A percentile compares a stretch with the other conserved stretches of the same genome.
Evolutionary conservation across 169 alveolate species (phyloP).

Genomic region (Cryptosporidium bovis): DNA sequence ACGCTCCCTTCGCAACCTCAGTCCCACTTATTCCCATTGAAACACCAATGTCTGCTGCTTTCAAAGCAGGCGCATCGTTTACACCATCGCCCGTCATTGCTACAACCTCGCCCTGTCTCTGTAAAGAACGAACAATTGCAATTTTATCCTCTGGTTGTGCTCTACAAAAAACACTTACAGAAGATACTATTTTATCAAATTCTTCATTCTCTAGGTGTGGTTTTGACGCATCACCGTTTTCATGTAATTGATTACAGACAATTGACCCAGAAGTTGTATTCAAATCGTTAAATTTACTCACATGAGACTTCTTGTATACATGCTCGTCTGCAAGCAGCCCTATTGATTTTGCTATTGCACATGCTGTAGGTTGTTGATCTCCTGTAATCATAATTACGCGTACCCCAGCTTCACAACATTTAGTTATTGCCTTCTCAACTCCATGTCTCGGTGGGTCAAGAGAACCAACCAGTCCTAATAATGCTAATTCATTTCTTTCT

Average conservation of each 20-base stretch:
- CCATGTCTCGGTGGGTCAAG: slow-evolving; percentile 97
- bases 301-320: not conserved
- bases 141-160: slow-evolving; percentile 93
- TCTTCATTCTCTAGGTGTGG: slow-evolving; percentile 83
- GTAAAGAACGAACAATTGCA: slow-evolving; percentile 89
- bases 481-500: slow-evolving; percentile 72
- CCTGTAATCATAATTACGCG: slow-evolving; percentile 99
- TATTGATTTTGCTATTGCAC: slow-evolving; percentile 93
- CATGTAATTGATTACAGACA: slow-evolving; percentile 83
- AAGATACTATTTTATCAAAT: slow-evolving; percentile 82
- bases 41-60: slow-evolving; percentile 93
- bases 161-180: slow-evolving; percentile 86
- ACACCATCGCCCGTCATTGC: slow-evolving; percentile 94
- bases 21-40: slow-evolving; percentile 96
- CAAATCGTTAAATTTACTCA: slow-evolving; percentile 4
- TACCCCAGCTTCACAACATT: slow-evolving; percentile 96
- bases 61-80: slow-evolving; percentile 93
- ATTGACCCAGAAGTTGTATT: slow-evolving; percentile 63
- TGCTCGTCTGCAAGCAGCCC: slow-evolving; percentile 81
- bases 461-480: slow-evolving; percentile 89
- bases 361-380: slow-evolving; percentile 96
- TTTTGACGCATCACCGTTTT: slow-evolving; percentile 81
- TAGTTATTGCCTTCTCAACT: slow-evolving; percentile 96
- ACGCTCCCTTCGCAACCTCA: slow-evolving; percentile 88
- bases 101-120: slow-evolving; percentile 89